Conservation (phyloP, 129 eudicot genomes). For the Saposhnikovia divaricata region DNA sequence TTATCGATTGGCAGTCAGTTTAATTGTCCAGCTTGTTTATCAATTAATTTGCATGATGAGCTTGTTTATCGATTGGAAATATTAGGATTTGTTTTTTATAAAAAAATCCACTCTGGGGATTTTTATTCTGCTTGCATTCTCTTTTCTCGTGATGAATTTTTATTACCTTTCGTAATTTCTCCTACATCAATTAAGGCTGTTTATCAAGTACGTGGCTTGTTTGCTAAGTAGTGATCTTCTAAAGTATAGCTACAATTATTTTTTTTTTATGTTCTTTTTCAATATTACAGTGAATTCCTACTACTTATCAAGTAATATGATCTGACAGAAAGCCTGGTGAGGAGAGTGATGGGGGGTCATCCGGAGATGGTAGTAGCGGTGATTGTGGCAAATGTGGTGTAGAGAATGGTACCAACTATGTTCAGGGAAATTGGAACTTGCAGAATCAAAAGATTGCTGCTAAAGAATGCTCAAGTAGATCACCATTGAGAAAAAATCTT, state of each 20-base stretch:
- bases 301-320: background rate
- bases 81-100: too few species aligned
- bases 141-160: background rate
- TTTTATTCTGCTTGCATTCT: background rate
- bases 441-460: conserved; percentile 22
- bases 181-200: background rate
- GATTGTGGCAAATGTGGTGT: conserved; percentile 50
- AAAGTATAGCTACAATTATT: background rate
- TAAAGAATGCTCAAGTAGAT: conserved; percentile 28
- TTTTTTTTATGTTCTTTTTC: background rate
- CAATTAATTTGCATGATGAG: too few species aligned
- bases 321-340: conserved; percentile 61
- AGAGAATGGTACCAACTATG: conserved; percentile 13
- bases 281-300: background rate
- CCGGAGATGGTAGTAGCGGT: conserved; percentile 64
- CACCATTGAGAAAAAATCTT: conserved; percentile 21
- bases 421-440: conserved; percentile 22
- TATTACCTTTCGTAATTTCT: background rate
- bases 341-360: conserved; percentile 81
- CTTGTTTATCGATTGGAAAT: too few species aligned
- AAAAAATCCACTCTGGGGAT: background rate
- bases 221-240: background rate
- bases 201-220: background rate
- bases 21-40: too few species aligned
- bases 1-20: background rate